These are phyloP conservation scores for Combretum micranthum DNA, from an alignment of 345 rosid species.

Conservation along the genomic window DNA sequence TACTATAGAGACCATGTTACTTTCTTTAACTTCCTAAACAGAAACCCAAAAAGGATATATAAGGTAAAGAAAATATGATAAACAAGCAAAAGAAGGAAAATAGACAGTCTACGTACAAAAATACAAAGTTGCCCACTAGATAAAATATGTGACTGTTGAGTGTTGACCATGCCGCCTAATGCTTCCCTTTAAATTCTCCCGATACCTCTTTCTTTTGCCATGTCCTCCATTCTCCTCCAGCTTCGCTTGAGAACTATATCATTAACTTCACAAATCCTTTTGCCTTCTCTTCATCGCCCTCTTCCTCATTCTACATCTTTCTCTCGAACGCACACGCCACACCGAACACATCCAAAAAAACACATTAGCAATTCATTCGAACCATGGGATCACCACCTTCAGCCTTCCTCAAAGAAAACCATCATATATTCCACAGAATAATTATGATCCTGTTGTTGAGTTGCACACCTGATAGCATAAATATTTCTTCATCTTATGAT, in stretches of 20 bases:
- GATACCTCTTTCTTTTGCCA: constrained; percentile 24
- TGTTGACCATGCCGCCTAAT: constrained; percentile 41
- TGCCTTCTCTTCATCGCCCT: constrained; percentile 13
- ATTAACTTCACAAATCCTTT: not conserved
- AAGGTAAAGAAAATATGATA: not conserved
- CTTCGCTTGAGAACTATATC: constrained; percentile 15
- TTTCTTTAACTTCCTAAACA: not conserved
- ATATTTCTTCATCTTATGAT: constrained; percentile 38
- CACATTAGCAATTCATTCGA: not conserved
- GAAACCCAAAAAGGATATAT: not conserved
- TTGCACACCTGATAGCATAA: constrained; percentile 41
- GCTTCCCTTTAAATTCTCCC: constrained; percentile 61
- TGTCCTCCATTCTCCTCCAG: constrained; percentile 27
- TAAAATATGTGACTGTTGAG: constrained; percentile 1
- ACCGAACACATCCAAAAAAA: not conserved
- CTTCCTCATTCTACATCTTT: not conserved
- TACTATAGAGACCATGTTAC: not conserved
- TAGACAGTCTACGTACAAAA: not conserved
- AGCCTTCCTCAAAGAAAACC: constrained; percentile 34
- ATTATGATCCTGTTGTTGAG: constrained; percentile 51
- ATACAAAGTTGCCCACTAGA: not conserved
- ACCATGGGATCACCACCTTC: constrained; percentile 41
- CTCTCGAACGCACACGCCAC: constrained; percentile 4
- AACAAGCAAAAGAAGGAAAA: not conserved
- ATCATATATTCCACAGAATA: constrained; percentile 32